A percentile compares a stretch with the other conserved stretches of the same genome.
Conservation (phyloP, 768 basidiomycete genomes). For the Leccinum sublutescens region DNA sequence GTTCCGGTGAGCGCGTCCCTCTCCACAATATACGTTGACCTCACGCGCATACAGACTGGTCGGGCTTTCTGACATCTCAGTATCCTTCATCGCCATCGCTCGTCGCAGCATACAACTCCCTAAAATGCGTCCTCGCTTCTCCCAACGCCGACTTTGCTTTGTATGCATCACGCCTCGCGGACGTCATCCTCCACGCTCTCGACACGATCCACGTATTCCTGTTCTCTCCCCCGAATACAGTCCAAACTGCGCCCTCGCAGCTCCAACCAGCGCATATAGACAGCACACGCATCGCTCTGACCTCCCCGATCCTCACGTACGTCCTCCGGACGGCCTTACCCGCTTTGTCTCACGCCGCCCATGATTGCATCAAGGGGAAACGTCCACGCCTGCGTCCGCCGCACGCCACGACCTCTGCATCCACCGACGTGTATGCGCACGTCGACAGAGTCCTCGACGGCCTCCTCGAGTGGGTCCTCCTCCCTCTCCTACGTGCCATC, state of each 20-base stretch:
- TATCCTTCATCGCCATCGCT: constrained; percentile 26
- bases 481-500: constrained; percentile 21
- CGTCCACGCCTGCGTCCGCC: constrained; percentile 8
- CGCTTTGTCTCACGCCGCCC: constrained; percentile 8
- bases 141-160: constrained; percentile 1
- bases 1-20: constrained; percentile 10
- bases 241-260: background rate
- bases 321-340: constrained; percentile 24
- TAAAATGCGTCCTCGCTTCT: constrained; percentile 18
- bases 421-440: background rate
- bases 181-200: constrained; percentile 21
- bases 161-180: constrained; percentile 14
- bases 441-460: constrained; percentile 16
- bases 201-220: constrained; percentile 19
- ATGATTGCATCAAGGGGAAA: constrained; percentile 12
- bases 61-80: constrained; percentile 17
- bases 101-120: constrained; percentile 20
- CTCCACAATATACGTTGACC: constrained; percentile 1
- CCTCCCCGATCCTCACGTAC: constrained; percentile 24
- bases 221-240: constrained; percentile 11
- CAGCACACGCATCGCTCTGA: constrained; percentile 18
- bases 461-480: constrained; percentile 21
- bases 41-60: constrained; percentile 17
- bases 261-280: constrained; percentile 14
- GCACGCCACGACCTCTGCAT: background rate